Percentiles rank a stretch among this genome's conserved stretches.
Evolutionary conservation across 1,139 yeast species (phyloP).

Genomic region (Pichia sp.): DNA sequence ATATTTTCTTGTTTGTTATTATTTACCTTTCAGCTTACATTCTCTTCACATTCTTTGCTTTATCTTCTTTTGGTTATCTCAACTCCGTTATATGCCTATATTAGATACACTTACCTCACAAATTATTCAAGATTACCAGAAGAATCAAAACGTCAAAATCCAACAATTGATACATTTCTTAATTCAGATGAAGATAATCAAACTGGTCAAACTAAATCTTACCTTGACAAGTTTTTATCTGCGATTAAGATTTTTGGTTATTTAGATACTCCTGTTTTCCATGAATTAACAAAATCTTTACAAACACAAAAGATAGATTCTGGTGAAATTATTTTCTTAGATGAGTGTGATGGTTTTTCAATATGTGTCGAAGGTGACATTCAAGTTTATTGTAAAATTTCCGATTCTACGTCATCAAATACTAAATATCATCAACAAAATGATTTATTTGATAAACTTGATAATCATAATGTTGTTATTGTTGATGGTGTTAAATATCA

Average conservation of each 20-base stretch:
- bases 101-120: conserved; percentile 46
- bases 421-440: conserved; percentile 4
- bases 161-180: conserved; percentile 37
- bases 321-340: conserved; percentile 70
- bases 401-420: conserved; percentile 13
- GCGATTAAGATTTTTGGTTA: conserved; percentile 95
- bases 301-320: conserved; percentile 76
- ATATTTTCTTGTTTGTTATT: conserved; percentile 20
- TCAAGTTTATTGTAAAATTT: conserved; percentile 65
- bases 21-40: conserved; percentile 24
- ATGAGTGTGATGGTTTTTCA: conserved; percentile 67
- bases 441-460: conserved; percentile 18
- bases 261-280: conserved; percentile 82
- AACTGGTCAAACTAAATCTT: conserved; percentile 42
- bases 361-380: conserved; percentile 92
- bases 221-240: conserved; percentile 79
- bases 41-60: conserved; percentile 26
- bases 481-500: conserved; percentile 58
- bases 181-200: conserved; percentile 30
- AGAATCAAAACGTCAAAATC: conserved; percentile 41
- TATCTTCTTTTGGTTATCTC: conserved; percentile 19
- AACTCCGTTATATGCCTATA: conserved; percentile 32
- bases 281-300: conserved; percentile 87
- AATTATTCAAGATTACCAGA: conserved; percentile 46
- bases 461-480: conserved; percentile 23